Base-by-base conservation (phyloP, 768 basidiomycete species). In the Imleria badia region DNA sequence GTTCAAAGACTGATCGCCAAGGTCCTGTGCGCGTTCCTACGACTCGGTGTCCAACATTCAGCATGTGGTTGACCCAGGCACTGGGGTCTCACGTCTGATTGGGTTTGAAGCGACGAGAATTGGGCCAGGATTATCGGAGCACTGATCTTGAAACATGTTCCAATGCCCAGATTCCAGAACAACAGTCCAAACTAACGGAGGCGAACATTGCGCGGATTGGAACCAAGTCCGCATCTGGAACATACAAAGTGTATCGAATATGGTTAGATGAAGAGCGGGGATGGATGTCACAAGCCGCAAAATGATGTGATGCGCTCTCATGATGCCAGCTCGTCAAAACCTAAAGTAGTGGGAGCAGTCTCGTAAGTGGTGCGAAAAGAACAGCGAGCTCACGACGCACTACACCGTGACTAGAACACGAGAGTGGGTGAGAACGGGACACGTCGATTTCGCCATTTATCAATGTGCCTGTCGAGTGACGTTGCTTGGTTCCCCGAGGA, bases 201-300 rank as follows among this genome's bases (percentile, higher is more conserved):
- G 30, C 22, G 40, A 38, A 34, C 33, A 48, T 30, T 23, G 55
- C 33, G n/a, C 26, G 19, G 30, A 51, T 51, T 26, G 6, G 26
- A 4, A 44, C 20, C 48, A 64, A 43, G 33, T 51, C 45, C 44
- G 44, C 54, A 42, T 29, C 26, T 20, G 35, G 26, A 45, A 12
- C n/a, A 19, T 35, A 30, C 33, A 44, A 55, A 41, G 55, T 22
- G 23, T 35, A 26, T 54, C 51, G 2, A 1, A 65, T 68, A 53
- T 68, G 54, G 66, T 53, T 66, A 66, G 43, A 66, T 62, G 55
- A 52, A 48, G 5, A 31, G 45, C 26, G 45, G n/a, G 53, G 15
- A 20, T 17, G 39, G 17, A 20, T 30, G 36, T 60, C 49, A 34
- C 23, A 43, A 26, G 12, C 20, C 17, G 36, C 44, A 30, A 20